Conservation (phyloP, 352 stramenopile species). For the Saprolegnia parasitica region DNA sequence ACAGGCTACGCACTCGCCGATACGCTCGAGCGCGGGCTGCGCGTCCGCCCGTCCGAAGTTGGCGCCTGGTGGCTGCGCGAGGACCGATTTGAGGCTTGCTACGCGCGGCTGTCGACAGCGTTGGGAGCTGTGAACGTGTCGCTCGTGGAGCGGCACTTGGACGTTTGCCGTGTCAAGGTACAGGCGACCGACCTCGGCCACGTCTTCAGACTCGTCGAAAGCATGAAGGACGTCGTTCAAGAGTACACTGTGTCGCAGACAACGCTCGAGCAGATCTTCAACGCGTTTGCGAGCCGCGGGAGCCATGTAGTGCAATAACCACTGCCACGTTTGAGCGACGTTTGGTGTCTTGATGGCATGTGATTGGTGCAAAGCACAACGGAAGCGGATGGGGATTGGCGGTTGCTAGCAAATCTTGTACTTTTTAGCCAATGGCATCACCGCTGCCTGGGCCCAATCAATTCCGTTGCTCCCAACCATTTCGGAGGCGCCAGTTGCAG, state of each 20-base stretch:
- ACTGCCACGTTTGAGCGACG: background rate
- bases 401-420: background rate
- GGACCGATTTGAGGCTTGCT: slow-evolving; percentile 40
- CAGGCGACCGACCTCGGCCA: slow-evolving; percentile 34
- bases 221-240: slow-evolving; percentile 38
- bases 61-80: slow-evolving; percentile 65
- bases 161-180: slow-evolving; percentile 64
- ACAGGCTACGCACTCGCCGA: slow-evolving; percentile 34
- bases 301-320: background rate
- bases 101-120: slow-evolving; percentile 36
- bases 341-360: background rate
- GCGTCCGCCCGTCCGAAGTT: slow-evolving; percentile 34
- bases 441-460: background rate
- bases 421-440: background rate
- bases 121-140: slow-evolving; percentile 35
- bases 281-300: slow-evolving; percentile 51
- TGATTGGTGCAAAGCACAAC: background rate
- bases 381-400: background rate
- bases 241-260: slow-evolving; percentile 82
- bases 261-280: slow-evolving; percentile 86
- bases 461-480: background rate
- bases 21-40: slow-evolving; percentile 30
- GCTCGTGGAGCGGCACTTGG: slow-evolving; percentile 54
- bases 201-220: slow-evolving; percentile 57
- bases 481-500: slow-evolving; percentile 17